Evolutionary conservation across 78 protist genomes (phyloP).

Genomic region (Corallochytrium limacisporum): DNA sequence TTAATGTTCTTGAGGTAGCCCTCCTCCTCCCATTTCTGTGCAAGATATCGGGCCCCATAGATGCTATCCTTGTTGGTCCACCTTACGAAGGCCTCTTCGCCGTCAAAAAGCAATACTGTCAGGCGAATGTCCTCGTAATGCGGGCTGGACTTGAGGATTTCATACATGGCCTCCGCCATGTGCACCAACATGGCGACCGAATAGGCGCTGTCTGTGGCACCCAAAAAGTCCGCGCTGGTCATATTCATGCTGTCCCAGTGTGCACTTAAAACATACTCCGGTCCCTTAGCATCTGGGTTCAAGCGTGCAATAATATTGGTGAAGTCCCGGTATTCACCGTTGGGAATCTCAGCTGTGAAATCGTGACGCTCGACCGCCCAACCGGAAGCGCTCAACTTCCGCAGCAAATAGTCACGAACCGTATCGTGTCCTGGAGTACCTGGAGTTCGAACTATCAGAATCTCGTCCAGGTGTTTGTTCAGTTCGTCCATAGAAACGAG

Average conservation of each 20-base stretch:
- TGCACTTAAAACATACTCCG: neutral
- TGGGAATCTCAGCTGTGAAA: too few relatives aligned
- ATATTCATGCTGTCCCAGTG: neutral
- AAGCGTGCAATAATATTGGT: neutral
- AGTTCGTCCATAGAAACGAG: too few relatives aligned
- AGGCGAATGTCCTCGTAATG: neutral
- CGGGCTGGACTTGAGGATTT: neutral
- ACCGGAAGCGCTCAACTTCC: too few relatives aligned
- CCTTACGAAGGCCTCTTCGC: constrained; percentile 46
- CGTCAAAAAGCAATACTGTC: constrained; percentile 36
- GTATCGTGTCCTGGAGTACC: too few relatives aligned
- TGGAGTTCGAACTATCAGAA: too few relatives aligned
- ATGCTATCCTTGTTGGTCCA: constrained; percentile 36
- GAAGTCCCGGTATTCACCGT: neutral
- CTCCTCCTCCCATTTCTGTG: neutral
- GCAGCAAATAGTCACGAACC: too few relatives aligned
- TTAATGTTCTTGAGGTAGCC: neutral
- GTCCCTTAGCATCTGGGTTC: neutral
- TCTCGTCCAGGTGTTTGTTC: too few relatives aligned
- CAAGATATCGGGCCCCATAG: constrained; percentile 47
- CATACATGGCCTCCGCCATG: neutral
- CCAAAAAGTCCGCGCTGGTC: neutral
- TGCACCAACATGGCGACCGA: neutral
- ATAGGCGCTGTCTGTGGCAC: neutral
- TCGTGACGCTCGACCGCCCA: too few relatives aligned